Evolutionary conservation across 164 flowering plant genomes (phyloP).

Genomic region (Stephania yunnanensis): DNA sequence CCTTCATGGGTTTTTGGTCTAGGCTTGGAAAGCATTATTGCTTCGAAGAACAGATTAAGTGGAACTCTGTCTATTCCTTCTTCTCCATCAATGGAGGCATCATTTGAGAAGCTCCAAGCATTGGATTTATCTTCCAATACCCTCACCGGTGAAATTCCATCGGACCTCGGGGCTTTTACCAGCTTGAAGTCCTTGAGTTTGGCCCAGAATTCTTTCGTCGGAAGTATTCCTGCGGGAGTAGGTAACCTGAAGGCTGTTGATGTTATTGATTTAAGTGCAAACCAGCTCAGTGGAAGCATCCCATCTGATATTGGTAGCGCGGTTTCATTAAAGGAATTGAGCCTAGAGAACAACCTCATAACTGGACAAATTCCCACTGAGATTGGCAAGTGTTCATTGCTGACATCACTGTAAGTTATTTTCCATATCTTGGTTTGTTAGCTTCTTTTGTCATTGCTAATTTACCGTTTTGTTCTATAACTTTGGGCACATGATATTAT

Average conservation of each 20-base stretch:
- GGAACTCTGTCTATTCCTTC: slow-evolving; percentile 28
- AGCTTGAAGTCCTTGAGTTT: slow-evolving; percentile 54
- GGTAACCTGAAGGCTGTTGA: slow-evolving; percentile 53
- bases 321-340: slow-evolving; percentile 52
- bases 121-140: slow-evolving; percentile 67
- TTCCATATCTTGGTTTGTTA: slow-evolving; percentile 3
- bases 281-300: slow-evolving; percentile 65
- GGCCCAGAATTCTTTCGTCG: slow-evolving; percentile 56
- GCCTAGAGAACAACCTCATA: slow-evolving; percentile 46
- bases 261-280: slow-evolving; percentile 67
- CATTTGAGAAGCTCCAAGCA: slow-evolving; percentile 29
- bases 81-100: slow-evolving; percentile 12
- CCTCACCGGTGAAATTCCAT: slow-evolving; percentile 58
- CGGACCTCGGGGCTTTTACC: slow-evolving; percentile 40
- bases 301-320: slow-evolving; percentile 70
- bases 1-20: slow-evolving; percentile 64
- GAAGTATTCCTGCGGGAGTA: slow-evolving; percentile 55
- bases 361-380: slow-evolving; percentile 51
- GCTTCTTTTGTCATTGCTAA: not conserved
- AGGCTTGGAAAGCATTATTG: slow-evolving; percentile 27
- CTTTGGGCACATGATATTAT: not conserved
- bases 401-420: slow-evolving; percentile 58
- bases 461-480: not conserved
- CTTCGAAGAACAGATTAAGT: slow-evolving; percentile 31
- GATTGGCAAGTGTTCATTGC: slow-evolving; percentile 54